Evolutionary conservation across 2,329 filamentous ascomycete genomes (phyloP).

Genomic region (Beauveria sp.): DNA sequence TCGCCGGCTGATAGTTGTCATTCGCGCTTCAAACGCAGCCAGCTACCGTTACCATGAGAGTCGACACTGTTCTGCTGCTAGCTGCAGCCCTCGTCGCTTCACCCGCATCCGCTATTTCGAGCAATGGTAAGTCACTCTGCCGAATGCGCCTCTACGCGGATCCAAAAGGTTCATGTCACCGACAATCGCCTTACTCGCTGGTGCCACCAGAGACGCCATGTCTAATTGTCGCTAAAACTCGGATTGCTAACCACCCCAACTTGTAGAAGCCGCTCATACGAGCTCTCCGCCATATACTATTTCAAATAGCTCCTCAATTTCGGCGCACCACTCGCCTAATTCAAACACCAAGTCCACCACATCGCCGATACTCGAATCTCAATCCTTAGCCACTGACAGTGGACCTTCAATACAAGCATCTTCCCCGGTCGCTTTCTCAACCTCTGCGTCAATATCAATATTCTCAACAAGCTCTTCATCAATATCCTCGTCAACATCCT

Average conservation of each 20-base stretch:
- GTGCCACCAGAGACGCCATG: background rate
- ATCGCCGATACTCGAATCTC: background rate
- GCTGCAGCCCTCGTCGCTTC: constrained; percentile 13
- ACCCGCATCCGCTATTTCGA: constrained; percentile 11
- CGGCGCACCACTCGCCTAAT: background rate
- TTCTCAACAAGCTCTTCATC: background rate
- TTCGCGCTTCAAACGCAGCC: background rate
- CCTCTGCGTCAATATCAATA: background rate
- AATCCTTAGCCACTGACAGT: background rate
- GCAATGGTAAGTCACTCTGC: constrained; percentile 12
- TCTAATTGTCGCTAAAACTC: background rate
- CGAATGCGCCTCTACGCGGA: background rate
- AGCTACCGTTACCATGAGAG: constrained; percentile 15
- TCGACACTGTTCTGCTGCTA: constrained; percentile 13
- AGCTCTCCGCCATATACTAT: background rate
- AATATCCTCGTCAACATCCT: background rate
- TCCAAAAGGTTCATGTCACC: too few relatives aligned
- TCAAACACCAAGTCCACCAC: background rate
- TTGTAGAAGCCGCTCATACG: background rate
- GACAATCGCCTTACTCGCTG: background rate
- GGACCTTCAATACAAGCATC: background rate
- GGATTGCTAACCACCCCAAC: background rate
- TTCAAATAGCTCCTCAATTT: constrained; percentile 1
- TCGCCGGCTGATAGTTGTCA: background rate
- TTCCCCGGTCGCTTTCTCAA: background rate